Evolutionary conservation across 352 stramenopile genomes (phyloP).

Genomic region (Globisporangium spiculum): DNA sequence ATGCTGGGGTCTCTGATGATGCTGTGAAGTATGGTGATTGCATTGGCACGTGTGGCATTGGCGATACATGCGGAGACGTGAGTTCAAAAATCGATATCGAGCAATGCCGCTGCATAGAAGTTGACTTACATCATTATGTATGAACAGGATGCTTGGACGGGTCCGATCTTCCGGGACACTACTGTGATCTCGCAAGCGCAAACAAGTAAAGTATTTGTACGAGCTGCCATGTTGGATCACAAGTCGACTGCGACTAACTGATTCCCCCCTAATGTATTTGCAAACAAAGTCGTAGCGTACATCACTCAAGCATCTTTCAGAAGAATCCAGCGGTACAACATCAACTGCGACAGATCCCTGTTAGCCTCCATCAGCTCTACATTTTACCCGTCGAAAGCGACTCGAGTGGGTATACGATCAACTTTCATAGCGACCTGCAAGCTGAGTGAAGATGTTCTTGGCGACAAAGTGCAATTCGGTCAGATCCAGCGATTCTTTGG

Average conservation of each 20-base stretch:
- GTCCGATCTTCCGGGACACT: slow-evolving; percentile 29
- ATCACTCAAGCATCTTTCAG: slow-evolving; percentile 40
- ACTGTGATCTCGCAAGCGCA: slow-evolving; percentile 41
- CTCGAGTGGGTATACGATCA: slow-evolving; percentile 10
- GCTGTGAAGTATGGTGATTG: slow-evolving; percentile 35
- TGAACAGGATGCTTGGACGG: slow-evolving; percentile 7
- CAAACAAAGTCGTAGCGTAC: slow-evolving; percentile 27
- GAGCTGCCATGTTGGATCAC: not conserved
- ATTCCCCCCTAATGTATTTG: not conserved
- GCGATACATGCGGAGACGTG: slow-evolving; percentile 43
- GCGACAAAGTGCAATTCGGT: not conserved
- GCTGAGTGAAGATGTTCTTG: slow-evolving; percentile 5
- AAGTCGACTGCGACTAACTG: not conserved
- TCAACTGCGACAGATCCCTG: slow-evolving; percentile 24
- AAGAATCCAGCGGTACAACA: slow-evolving; percentile 33
- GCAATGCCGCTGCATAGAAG: not conserved
- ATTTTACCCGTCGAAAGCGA: slow-evolving; percentile 10
- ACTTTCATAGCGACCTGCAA: slow-evolving; percentile 11
- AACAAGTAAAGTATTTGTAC: slow-evolving; percentile 22
- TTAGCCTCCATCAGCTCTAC: slow-evolving; percentile 22
- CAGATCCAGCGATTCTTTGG: slow-evolving; percentile 29
- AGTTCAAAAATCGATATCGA: slow-evolving; percentile 5
- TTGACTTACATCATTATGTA: not conserved
- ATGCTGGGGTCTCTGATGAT: slow-evolving; percentile 4
- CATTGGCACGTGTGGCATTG: slow-evolving; percentile 31